These are phyloP conservation scores for Taphrina populina DNA, from an alignment of 1,139 yeast genomes.

Conservation along the genomic window DNA sequence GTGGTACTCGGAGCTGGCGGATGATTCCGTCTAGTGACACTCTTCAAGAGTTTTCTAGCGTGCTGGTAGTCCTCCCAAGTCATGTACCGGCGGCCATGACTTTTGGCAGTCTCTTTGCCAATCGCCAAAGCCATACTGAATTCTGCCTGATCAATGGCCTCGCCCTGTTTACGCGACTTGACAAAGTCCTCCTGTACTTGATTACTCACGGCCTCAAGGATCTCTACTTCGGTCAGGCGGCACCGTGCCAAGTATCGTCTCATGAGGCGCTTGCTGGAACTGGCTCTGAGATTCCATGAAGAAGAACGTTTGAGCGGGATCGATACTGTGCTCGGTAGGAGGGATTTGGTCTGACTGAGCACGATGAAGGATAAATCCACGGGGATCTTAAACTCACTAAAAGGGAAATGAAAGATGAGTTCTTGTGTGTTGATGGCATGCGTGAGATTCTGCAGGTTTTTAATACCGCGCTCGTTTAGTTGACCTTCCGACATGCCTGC, in stretches of 20 bases:
- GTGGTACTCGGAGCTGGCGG: no score
- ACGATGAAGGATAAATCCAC: constrained; percentile 30
- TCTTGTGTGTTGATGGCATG: constrained; percentile 30
- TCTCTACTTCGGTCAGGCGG: constrained; percentile 18
- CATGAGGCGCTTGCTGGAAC: constrained; percentile 2
- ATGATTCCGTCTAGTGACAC: no score
- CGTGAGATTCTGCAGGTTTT: constrained; percentile 32
- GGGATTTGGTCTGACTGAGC: constrained; percentile 35
- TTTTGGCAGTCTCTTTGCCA: constrained; percentile 31
- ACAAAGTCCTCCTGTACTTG: constrained; percentile 35
- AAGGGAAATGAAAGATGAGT: constrained; percentile 34
- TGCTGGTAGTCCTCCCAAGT: constrained; percentile 31
- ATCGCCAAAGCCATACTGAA: constrained; percentile 28
- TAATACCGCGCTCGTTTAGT: constrained; percentile 35
- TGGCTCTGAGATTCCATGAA: constrained; percentile 1
- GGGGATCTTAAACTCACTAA: constrained; percentile 34
- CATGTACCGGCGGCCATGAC: constrained; percentile 31
- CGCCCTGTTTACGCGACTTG: constrained; percentile 33
- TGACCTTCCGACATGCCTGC: constrained; percentile 34
- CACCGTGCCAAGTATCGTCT: constrained; percentile 20
- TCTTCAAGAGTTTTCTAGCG: no score
- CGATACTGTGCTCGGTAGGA: constrained; percentile 31
- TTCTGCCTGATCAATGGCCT: constrained; percentile 30
- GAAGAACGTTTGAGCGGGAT: constrained; percentile 12
- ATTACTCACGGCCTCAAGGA: constrained; percentile 31